phyloP scores from a whole-genome alignment of 441 rosid genomes.

The Gossypium davidsonii region DNA sequence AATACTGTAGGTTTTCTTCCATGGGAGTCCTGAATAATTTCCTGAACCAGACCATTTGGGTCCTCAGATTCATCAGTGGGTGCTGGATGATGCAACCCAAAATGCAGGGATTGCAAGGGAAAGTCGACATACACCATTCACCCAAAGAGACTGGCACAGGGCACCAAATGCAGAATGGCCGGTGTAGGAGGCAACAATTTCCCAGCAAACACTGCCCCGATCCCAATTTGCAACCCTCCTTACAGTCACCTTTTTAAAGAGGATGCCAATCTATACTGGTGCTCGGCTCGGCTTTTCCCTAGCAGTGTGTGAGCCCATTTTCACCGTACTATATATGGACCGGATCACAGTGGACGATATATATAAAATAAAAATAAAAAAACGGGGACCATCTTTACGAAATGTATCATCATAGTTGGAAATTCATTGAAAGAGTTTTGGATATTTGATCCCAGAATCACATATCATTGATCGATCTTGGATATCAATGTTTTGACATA shows the following conservation, averaged over 20 bases:
- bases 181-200: neutral
- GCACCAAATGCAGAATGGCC: neutral
- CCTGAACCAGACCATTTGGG: neutral
- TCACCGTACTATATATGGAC: neutral
- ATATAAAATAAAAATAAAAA: neutral
- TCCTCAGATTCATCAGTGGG: neutral
- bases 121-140: neutral
- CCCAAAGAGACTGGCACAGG: neutral
- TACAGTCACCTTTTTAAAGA: neutral
- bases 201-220: neutral
- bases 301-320: neutral
- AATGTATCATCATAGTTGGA: neutral
- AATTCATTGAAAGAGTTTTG: neutral
- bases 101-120: neutral
- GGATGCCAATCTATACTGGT: neutral
- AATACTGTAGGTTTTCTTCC: neutral
- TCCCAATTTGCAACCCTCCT: neutral
- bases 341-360: neutral
- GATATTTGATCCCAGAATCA: neutral
- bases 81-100: neutral
- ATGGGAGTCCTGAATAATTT: conserved; percentile 4
- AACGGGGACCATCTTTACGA: neutral
- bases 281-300: neutral
- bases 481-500: neutral
- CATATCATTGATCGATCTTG: neutral